These are phyloP conservation scores for Umbelopsis isabellina DNA, from an alignment of 192 early-diverging fungal genomes.

Conservation along the genomic window DNA sequence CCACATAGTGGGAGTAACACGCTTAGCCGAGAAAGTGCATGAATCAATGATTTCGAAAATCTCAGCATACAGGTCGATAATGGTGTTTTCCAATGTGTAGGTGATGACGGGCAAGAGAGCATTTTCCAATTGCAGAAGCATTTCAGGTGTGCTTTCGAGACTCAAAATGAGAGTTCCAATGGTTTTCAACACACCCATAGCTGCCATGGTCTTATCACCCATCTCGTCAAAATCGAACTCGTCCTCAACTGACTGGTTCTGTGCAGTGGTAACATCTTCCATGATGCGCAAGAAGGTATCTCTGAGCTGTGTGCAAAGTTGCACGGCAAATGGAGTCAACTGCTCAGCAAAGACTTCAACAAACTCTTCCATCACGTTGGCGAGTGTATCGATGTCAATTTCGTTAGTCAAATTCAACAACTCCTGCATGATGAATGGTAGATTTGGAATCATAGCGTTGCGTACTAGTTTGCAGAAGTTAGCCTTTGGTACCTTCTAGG, in stretches of 20 bases:
- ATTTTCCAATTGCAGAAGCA: constrained; percentile 80
- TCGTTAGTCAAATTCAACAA: constrained; percentile 88
- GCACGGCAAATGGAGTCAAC: constrained; percentile 89
- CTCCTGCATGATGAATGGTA: constrained; percentile 87
- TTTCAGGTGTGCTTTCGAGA: constrained; percentile 81
- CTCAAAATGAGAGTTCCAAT: constrained; percentile 86
- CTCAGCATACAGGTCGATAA: constrained; percentile 83
- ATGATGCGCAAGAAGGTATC: constrained; percentile 90
- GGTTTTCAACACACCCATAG: constrained; percentile 89
- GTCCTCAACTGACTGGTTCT: constrained; percentile 45
- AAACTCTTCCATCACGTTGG: constrained; percentile 87
- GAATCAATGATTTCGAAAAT: constrained; percentile 90
- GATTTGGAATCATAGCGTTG: constrained; percentile 75
- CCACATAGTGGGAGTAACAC: constrained; percentile 86
- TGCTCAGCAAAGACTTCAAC: constrained; percentile 90
- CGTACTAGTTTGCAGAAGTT: constrained; percentile 42
- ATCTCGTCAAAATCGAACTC: constrained; percentile 59
- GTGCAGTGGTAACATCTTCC: constrained; percentile 63
- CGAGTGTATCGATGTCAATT: constrained; percentile 91
- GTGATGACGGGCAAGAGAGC: constrained; percentile 76
- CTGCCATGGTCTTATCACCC: constrained; percentile 87
- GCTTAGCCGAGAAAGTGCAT: constrained; percentile 82
- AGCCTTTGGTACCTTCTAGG: not conserved
- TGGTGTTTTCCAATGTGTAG: constrained; percentile 76
- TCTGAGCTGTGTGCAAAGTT: constrained; percentile 83